Percentiles rank a stretch among this genome's conserved stretches.
Conservation (phyloP, 257 asterid genomes). For the Eustoma russellianum region DNA sequence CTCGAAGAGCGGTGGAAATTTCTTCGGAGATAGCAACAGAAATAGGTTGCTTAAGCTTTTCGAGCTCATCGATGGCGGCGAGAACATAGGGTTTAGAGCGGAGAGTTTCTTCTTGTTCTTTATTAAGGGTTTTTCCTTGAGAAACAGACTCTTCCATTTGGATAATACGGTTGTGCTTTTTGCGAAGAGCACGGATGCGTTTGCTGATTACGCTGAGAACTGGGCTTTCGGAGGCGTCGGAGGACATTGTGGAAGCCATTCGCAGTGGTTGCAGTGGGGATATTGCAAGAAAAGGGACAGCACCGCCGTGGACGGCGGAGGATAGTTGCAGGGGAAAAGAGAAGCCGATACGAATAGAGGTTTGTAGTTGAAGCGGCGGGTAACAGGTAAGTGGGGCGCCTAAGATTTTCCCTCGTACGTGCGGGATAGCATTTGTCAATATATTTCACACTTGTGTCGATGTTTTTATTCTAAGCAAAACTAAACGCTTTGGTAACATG, state of each 20-base stretch:
- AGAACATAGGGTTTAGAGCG: constrained; percentile 51
- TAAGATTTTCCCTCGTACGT: neutral
- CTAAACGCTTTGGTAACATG: too few species aligned
- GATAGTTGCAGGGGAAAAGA: neutral
- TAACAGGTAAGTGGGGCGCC: too few species aligned
- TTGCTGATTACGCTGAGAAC: constrained; percentile 62
- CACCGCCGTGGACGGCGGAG: constrained; percentile 39
- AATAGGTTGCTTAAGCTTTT: constrained; percentile 61
- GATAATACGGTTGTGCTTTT: constrained; percentile 59
- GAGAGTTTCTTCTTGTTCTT: constrained; percentile 74
- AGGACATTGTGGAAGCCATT: constrained; percentile 25
- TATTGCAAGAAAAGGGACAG: neutral
- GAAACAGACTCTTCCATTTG: constrained; percentile 73
- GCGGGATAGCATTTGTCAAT: neutral
- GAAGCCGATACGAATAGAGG: constrained; percentile 1
- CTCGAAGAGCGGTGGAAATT: constrained; percentile 27
- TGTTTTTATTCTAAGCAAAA: too few species aligned
- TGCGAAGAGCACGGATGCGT: constrained; percentile 72
- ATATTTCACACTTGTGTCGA: too few species aligned
- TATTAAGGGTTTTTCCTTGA: constrained; percentile 61
- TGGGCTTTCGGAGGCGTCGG: constrained; percentile 61
- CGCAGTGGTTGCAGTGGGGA: neutral
- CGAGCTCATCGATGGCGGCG: constrained; percentile 69
- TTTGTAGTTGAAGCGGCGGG: constrained; percentile 16
- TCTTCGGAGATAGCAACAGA: constrained; percentile 60